These are phyloP conservation scores for Fraxinus latifolia DNA, from an alignment of 305 asterid species.

Conservation along the genomic window DNA sequence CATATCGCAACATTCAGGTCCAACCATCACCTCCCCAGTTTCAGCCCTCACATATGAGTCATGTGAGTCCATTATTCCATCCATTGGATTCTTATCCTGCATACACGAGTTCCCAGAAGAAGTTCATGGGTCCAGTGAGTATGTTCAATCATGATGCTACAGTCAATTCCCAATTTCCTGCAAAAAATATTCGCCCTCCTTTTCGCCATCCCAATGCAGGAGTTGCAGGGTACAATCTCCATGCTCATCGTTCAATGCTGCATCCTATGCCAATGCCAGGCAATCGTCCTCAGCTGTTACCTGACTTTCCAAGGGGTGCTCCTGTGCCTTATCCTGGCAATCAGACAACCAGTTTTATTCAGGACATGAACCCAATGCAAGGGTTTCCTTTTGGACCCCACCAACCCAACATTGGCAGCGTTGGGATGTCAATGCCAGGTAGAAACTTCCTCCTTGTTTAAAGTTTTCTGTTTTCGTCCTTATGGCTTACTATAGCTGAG, in stretches of 20 bases:
- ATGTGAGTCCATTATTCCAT: slow-evolving; percentile 51
- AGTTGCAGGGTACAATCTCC: slow-evolving; percentile 54
- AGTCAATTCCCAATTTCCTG: slow-evolving; percentile 50
- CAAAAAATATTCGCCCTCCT: slow-evolving; percentile 48
- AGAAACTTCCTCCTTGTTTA: slow-evolving; percentile 12
- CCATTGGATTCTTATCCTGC: slow-evolving; percentile 59
- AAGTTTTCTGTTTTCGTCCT: not conserved
- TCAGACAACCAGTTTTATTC: slow-evolving; percentile 48
- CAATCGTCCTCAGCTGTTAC: slow-evolving; percentile 47
- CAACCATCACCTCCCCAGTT: slow-evolving; percentile 59
- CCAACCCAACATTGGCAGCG: slow-evolving; percentile 46
- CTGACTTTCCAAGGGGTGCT: slow-evolving; percentile 49
- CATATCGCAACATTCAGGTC: slow-evolving; percentile 39
- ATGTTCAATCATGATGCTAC: slow-evolving; percentile 47
- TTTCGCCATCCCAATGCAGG: slow-evolving; percentile 54
- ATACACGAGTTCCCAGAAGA: slow-evolving; percentile 55
- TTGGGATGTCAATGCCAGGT: slow-evolving; percentile 70
- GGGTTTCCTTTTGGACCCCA: slow-evolving; percentile 58
- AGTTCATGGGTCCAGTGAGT: slow-evolving; percentile 53
- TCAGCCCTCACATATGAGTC: slow-evolving; percentile 54
- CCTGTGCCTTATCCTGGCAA: slow-evolving; percentile 50
- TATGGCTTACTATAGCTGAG: not conserved
- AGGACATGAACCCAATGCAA: slow-evolving; percentile 59
- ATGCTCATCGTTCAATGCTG: slow-evolving; percentile 49
- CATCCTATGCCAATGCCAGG: slow-evolving; percentile 72